Evolutionary conservation across 2,329 filamentous ascomycete genomes (phyloP).

Genomic region (Fusarium verticillioides): DNA sequence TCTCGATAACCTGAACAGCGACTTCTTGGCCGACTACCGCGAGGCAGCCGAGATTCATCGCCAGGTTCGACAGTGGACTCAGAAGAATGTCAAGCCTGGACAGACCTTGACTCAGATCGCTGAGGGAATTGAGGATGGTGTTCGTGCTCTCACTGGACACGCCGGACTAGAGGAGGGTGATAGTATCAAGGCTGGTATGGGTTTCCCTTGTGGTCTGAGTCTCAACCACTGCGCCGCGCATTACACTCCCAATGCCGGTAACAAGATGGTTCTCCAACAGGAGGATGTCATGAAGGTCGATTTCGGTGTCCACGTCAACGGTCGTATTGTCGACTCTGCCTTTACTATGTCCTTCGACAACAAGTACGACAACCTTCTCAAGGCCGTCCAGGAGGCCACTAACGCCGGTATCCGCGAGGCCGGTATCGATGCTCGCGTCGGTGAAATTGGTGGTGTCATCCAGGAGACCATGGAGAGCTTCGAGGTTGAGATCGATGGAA

Average conservation of each 20-base stretch:
- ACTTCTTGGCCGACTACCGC: conserved; percentile 84
- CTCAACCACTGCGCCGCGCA: conserved; percentile 88
- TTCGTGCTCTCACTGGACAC: conserved; percentile 81
- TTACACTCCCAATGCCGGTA: conserved; percentile 87
- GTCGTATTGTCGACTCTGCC: conserved; percentile 82
- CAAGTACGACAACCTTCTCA: conserved; percentile 78
- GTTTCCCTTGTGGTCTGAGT: conserved; percentile 86
- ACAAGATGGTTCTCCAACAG: conserved; percentile 77
- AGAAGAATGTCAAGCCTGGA: conserved; percentile 83
- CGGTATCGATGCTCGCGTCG: conserved; percentile 89
- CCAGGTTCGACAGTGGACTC: conserved; percentile 85
- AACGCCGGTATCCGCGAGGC: conserved; percentile 87
- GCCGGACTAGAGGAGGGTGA: conserved; percentile 82
- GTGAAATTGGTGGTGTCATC: conserved; percentile 84
- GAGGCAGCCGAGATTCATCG: conserved; percentile 90
- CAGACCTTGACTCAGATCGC: conserved; percentile 84
- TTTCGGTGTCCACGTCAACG: conserved; percentile 84
- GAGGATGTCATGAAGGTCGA: conserved; percentile 86
- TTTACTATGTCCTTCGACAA: conserved; percentile 83
- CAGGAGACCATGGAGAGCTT: conserved; percentile 96
- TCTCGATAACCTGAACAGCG: conserved; percentile 82
- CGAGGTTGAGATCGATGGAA: conserved; percentile 84
- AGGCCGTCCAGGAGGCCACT: conserved; percentile 79
- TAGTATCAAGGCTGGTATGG: conserved; percentile 81
- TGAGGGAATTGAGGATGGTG: conserved; percentile 86